Base-by-base conservation (phyloP, 2,329 filamentous ascomycete genomes). In the Chaetomiaceae sp. region DNA sequence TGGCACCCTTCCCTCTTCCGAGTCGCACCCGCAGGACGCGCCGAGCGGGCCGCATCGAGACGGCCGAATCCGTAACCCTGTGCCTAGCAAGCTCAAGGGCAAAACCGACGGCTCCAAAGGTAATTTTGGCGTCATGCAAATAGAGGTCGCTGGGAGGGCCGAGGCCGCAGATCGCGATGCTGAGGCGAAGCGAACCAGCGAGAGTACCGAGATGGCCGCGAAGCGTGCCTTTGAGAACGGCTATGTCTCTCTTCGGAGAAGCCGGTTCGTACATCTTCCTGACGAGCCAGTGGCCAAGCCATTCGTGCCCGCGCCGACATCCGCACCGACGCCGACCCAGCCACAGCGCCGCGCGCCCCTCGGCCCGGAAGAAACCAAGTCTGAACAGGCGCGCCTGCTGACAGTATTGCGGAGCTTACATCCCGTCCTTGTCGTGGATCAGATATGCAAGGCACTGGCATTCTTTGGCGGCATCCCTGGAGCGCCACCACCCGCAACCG, bases 41-140 rank as follows among this genome's bases (percentile, higher is more conserved):
- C 47, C 58, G 13, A 57, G 43, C n/a, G 60, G 61, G 14, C 56
- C 60, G 10, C 61, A 63, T n/a, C 66, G 64, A 27, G 77, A 80
- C 64, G 75, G 76, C 38, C 72, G 77, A 21, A 72, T 80, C 13
- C 69, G 78, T 52, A 82, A 83, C 56, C 78, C 81, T 1, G 75
- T 85, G 2, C 81, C 82, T 4, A 81, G 76, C 65, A 84, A 83
- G 64, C 70, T 85, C 49, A 81, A 84, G 63, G 79, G 79, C 55
- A 79, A 77, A 58, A 76, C 78, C 18, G 75, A 78, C 57, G 71
- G 72, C 23, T 77, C 75, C 61, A 79, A 78, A 55, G 81, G 81
- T 25, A 83, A 82, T 59, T 85, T 85, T 64, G 72, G 75, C 41
- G 79, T 85, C 36, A 82, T 85, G 75, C 79, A 83, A 52, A 82